Evolutionary conservation across 352 stramenopile species (phyloP).

Genomic region (Albugo candida): DNA sequence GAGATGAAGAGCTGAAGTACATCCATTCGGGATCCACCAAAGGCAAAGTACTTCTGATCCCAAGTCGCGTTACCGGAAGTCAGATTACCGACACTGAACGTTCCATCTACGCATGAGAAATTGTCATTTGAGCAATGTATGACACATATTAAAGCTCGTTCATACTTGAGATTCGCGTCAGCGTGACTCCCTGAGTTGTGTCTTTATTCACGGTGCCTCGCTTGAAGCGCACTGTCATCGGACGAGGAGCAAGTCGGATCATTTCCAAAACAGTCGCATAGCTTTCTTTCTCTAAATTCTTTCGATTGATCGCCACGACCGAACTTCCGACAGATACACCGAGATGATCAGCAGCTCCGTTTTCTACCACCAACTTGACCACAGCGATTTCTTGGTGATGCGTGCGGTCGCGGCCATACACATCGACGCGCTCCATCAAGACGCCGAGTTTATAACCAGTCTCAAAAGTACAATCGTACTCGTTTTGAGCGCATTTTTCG

Average conservation of each 20-base stretch:
- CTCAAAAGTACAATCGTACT: constrained; percentile 68
- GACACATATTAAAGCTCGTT: not conserved
- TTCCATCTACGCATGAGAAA: constrained; percentile 29
- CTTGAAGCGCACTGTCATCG: constrained; percentile 54
- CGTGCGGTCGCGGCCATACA: constrained; percentile 31
- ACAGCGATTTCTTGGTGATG: constrained; percentile 39
- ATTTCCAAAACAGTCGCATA: constrained; percentile 50
- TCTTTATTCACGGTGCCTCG: constrained; percentile 42
- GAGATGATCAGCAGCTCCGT: constrained; percentile 44
- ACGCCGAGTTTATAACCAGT: constrained; percentile 57
- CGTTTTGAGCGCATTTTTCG: constrained; percentile 21
- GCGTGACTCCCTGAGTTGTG: constrained; percentile 37
- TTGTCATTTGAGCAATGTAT: constrained; percentile 3
- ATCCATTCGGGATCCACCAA: constrained; percentile 59
- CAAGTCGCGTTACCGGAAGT: constrained; percentile 56
- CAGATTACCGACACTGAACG: constrained; percentile 66
- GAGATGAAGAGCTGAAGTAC: constrained; percentile 73
- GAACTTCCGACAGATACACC: constrained; percentile 43
- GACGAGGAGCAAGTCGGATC: constrained; percentile 56
- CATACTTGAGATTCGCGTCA: constrained; percentile 69
- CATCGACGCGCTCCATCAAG: constrained; percentile 59
- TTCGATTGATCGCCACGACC: constrained; percentile 51
- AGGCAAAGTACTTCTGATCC: constrained; percentile 66
- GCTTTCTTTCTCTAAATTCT: constrained; percentile 26
- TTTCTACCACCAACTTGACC: constrained; percentile 67